These are phyloP conservation scores for Wickerhamomyces alni DNA, from an alignment of 805 yeast species.

Conservation along the genomic window DNA sequence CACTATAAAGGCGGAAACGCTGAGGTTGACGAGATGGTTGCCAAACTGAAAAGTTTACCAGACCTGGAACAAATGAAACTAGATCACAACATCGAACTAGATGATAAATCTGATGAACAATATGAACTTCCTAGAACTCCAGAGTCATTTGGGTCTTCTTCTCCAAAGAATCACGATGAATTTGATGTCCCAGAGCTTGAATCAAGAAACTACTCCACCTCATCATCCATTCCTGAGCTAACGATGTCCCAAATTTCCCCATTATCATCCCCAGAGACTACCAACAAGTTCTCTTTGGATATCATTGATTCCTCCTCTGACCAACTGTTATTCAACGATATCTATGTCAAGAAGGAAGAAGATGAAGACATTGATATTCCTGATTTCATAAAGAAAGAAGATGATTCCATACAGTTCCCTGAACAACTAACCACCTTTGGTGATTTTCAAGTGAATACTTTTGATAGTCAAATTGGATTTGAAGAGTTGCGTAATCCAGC, in stretches of 20 bases:
- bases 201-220: constrained; percentile 11
- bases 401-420: not conserved
- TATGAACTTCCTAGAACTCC: constrained; percentile 22
- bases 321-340: constrained; percentile 2
- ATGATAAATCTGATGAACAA: constrained; percentile 3
- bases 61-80: constrained; percentile 18
- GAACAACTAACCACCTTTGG: constrained; percentile 8
- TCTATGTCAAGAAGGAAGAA: constrained; percentile 12
- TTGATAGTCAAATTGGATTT: constrained; percentile 29
- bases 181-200: constrained; percentile 13
- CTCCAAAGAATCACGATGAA: constrained; percentile 14
- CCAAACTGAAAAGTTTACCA: constrained; percentile 13
- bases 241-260: constrained; percentile 4
- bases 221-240: constrained; percentile 1
- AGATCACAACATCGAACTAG: constrained; percentile 14
- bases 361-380: not conserved
- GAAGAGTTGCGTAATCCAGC: constrained; percentile 42
- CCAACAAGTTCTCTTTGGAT: constrained; percentile 21
- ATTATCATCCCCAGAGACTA: constrained; percentile 10
- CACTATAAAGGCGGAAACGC: constrained; percentile 16
- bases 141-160: constrained; percentile 15
- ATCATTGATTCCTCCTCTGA: constrained; percentile 9
- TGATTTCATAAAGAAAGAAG: constrained; percentile 9
- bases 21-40: constrained; percentile 11
- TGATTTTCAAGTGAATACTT: constrained; percentile 16